These are phyloP conservation scores for Fusarium sp. DNA, from an alignment of 2,329 filamentous ascomycete species.

Conservation along the genomic window DNA sequence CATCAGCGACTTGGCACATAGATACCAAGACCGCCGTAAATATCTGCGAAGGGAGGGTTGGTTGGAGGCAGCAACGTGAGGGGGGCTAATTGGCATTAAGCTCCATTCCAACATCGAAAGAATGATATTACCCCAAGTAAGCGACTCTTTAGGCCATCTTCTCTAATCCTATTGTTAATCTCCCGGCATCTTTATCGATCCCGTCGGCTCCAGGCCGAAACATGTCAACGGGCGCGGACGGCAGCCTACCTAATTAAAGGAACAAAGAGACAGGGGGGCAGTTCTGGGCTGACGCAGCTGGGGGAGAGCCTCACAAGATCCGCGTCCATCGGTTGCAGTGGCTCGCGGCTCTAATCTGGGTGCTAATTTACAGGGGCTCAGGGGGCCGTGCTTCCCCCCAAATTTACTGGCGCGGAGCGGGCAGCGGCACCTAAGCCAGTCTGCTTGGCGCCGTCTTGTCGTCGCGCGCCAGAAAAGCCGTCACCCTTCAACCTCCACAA, in stretches of 20 bases:
- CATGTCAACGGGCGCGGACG: neutral
- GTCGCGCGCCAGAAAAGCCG: neutral
- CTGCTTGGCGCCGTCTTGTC: neutral
- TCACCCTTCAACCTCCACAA: neutral
- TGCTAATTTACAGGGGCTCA: constrained; percentile 1
- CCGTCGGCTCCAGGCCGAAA: neutral
- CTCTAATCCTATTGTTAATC: neutral
- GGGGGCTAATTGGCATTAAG: neutral
- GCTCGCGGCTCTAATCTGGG: neutral
- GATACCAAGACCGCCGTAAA: neutral
- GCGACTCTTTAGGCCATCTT: neutral
- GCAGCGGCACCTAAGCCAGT: neutral
- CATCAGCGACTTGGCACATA: neutral
- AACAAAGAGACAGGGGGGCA: neutral
- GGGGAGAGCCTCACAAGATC: neutral
- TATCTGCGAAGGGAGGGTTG: neutral
- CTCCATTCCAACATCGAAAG: neutral
- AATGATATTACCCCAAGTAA: neutral
- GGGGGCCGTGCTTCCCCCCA: neutral
- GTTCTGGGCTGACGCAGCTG: neutral
- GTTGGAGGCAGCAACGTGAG: neutral
- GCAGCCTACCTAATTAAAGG: neutral
- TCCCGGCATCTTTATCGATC: neutral
- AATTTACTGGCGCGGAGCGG: neutral
- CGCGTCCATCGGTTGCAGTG: neutral